phyloP scores from a whole-genome alignment of 495 filamentous ascomycete species.

The Talaromyces stipitatus region DNA sequence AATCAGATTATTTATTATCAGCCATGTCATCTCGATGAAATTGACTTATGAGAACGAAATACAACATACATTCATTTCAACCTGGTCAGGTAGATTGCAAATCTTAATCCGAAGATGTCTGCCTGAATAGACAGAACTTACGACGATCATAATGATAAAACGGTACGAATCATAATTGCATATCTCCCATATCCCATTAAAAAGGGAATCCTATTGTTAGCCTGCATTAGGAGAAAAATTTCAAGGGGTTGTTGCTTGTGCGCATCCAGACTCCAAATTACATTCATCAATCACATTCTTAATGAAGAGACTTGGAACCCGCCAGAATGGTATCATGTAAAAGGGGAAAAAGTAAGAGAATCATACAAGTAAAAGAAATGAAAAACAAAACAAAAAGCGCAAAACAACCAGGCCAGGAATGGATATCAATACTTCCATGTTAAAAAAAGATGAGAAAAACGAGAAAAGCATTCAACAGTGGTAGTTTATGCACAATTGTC shows the following conservation, averaged over 20 bases:
- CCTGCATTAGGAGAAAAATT: neutral
- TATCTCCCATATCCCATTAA: no score
- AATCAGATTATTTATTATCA: neutral
- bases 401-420: neutral
- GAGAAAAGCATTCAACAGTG: conserved; percentile 3
- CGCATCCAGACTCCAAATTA: neutral
- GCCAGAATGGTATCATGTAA: conserved; percentile 33
- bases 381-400: conserved; percentile 2
- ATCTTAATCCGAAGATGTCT: no score
- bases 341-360: neutral
- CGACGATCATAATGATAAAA: no score
- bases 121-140: no score
- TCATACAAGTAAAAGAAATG: neutral
- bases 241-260: neutral
- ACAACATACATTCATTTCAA: no score
- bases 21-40: neutral
- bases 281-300: neutral
- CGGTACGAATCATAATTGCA: no score
- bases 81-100: no score
- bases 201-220: neutral
- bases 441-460: neutral
- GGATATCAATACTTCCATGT: neutral
- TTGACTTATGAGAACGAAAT: neutral
- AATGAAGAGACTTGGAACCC: conserved; percentile 6
- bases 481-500: neutral